These are phyloP conservation scores for Pezicula neosporulosa DNA, from an alignment of 2,329 filamentous ascomycete genomes.

Conservation along the genomic window DNA sequence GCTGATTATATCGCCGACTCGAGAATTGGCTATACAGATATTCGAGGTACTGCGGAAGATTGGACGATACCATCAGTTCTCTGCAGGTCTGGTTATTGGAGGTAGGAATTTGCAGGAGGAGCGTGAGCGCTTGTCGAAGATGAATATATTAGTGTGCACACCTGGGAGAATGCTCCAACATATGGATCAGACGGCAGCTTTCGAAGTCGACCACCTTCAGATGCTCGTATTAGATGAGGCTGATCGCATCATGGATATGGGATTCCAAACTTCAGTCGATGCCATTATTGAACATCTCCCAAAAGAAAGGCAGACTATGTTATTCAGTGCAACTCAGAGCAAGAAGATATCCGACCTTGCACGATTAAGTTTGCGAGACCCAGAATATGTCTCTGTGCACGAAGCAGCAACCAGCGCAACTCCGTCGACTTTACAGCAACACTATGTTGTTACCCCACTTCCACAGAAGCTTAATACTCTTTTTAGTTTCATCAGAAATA, in stretches of 20 bases:
- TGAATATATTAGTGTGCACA: constrained; percentile 97
- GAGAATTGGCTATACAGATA: constrained; percentile 94
- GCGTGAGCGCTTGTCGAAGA: constrained; percentile 76
- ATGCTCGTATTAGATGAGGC: constrained; percentile 94
- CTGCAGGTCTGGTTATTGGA: constrained; percentile 88
- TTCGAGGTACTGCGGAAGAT: constrained; percentile 92
- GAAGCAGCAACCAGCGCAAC: constrained; percentile 78
- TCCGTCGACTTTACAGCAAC: constrained; percentile 80
- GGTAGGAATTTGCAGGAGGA: constrained; percentile 88
- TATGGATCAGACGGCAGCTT: constrained; percentile 85
- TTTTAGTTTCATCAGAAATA: constrained; percentile 87
- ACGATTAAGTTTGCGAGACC: constrained; percentile 80
- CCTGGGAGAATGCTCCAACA: constrained; percentile 95
- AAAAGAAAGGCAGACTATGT: constrained; percentile 78
- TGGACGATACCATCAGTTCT: constrained; percentile 84
- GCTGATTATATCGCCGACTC: constrained; percentile 88
- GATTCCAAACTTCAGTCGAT: constrained; percentile 86
- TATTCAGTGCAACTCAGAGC: constrained; percentile 96
- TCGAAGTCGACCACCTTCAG: constrained; percentile 87
- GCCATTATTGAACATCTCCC: constrained; percentile 91
- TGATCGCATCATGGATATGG: constrained; percentile 96
- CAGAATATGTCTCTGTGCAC: constrained; percentile 94
- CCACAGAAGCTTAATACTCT: constrained; percentile 88
- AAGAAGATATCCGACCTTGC: constrained; percentile 91
- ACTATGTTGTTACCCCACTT: constrained; percentile 83